Evolutionary conservation across 2,329 filamentous ascomycete genomes (phyloP).

Genomic region (Fragosphaeria purpurea): DNA sequence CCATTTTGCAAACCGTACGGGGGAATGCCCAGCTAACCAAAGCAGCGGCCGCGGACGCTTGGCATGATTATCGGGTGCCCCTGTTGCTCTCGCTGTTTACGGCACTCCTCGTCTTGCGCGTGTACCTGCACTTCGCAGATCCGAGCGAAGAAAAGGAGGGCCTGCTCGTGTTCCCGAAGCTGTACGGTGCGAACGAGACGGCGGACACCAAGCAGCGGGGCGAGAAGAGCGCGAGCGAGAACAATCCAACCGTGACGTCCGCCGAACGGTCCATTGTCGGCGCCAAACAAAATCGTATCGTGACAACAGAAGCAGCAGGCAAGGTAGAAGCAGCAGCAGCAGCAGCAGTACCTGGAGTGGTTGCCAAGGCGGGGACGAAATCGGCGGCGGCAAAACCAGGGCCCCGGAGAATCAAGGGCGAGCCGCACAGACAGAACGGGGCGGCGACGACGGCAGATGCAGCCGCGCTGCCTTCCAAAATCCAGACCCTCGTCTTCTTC

Average conservation of each 20-base stretch:
- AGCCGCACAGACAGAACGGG: conserved; percentile 15
- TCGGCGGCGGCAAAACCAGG: conserved; percentile 20
- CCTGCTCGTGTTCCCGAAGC: conserved; percentile 27
- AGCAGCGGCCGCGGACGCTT: conserved; percentile 25
- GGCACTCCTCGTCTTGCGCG: conserved; percentile 27
- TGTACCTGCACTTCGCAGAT: conserved; percentile 30
- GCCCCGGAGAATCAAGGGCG: conserved; percentile 36
- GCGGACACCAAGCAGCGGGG: conserved; percentile 4
- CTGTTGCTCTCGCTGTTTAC: conserved; percentile 31
- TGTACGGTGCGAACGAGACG: conserved; percentile 16
- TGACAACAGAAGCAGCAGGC: neutral
- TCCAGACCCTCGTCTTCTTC: conserved; percentile 77
- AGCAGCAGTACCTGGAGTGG: neutral
- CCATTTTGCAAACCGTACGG: conserved; percentile 1
- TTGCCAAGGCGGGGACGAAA: conserved; percentile 5
- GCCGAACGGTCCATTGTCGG: too few relatives aligned
- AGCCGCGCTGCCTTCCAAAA: conserved; percentile 21
- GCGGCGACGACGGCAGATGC: conserved; percentile 15
- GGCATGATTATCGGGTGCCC: conserved; percentile 37
- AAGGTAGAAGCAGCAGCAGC: too few relatives aligned
- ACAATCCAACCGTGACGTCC: neutral
- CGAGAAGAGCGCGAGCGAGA: neutral
- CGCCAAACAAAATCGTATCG: too few relatives aligned
- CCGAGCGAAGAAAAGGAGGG: conserved; percentile 20
- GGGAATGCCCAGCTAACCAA: neutral